Base-by-base conservation (phyloP, 1,139 yeast species). In the Sugiyamaella pinicola region DNA sequence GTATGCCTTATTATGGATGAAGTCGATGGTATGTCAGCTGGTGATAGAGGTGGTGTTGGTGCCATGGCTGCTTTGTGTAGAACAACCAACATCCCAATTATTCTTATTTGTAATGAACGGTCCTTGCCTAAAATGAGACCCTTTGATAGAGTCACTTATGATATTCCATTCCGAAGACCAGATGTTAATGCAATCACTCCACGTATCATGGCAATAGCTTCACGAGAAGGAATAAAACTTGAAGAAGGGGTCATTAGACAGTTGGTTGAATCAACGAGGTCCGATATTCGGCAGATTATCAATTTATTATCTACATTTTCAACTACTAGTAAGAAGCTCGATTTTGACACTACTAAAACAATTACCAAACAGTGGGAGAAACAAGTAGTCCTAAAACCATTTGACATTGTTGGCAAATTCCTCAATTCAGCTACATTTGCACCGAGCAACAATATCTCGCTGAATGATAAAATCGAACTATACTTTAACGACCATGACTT, bases 1-100 rank as follows among this genome's bases (percentile, higher is more conserved):
- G 83, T 91, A 61, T 90, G 91, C 50, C 78, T 93, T 49, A 86
- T 95, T 59, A 90, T 95, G 98, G 99, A 95, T 71, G 99, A 95
- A 72, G 99, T 95, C 29, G 99, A 95, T 69, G 99, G 99, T 61
- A 93, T 95, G 99, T 88, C 96, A 41, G 90, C 95, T 64, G 99
- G 99, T 59, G 99, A 95, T 69, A 85, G 95, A 64, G 99, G 99
- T 58, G 99, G 99, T 59, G 96, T 95, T 18, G 98, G 97, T 22
- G 96, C 93, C 55, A 78, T 95, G 72, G 91, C 97, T 0, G 84
- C 85, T 42, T 85, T 89, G 62, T 93, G 98, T 68, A 79, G 85
- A 41, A 84, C 82, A 46, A 90, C 99, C 0, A 78, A 83, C 49
- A 87, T 93, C 66, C 99, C 99, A 12, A 79, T 95, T 74, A 89